Conservation (phyloP, 345 rosid genomes). For the Nephelium lappaceum region DNA sequence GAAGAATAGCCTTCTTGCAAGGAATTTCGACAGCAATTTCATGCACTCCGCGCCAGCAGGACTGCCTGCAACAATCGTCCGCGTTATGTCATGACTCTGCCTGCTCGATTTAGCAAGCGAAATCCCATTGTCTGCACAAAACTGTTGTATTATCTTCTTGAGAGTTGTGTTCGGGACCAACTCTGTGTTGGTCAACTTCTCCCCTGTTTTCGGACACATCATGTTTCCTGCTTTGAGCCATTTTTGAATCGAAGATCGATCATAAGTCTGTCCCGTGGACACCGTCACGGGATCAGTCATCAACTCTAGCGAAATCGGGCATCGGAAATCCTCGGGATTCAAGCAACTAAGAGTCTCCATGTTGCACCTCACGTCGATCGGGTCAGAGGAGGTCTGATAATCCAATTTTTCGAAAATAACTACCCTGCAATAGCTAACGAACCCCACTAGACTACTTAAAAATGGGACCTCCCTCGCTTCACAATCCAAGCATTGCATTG, state of each 20-base stretch:
- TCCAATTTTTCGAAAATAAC: conserved; percentile 50
- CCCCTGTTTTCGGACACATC: conserved; percentile 84
- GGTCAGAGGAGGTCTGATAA: conserved; percentile 28
- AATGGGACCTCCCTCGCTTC: conserved; percentile 49
- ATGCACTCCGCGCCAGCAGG: conserved; percentile 51
- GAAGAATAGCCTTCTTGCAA: conserved; percentile 58
- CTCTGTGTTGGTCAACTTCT: conserved; percentile 51
- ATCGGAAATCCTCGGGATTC: conserved; percentile 75
- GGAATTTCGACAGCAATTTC: conserved; percentile 48
- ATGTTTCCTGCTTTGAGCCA: conserved; percentile 79
- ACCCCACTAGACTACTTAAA: conserved; percentile 59
- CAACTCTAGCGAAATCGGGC: conserved; percentile 86
- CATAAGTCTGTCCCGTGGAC: conserved; percentile 85
- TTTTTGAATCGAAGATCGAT: conserved; percentile 75
- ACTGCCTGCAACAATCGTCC: conserved; percentile 57
- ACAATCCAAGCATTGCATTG: conserved; percentile 32
- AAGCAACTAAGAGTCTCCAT: conserved; percentile 53
- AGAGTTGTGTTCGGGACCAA: conserved; percentile 62
- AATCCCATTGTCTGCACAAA: conserved; percentile 52
- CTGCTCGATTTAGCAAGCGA: conserved; percentile 38
- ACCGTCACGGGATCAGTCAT: conserved; percentile 86
- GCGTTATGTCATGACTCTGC: conserved; percentile 40
- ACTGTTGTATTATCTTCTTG: conserved; percentile 58
- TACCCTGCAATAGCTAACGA: conserved; percentile 71
- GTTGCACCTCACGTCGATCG: conserved; percentile 26